A percentile compares a stretch with the other conserved stretches of the same genome.
These are phyloP conservation scores for Vachellia collinsii DNA, from an alignment of 306 rosid genomes.

Conservation along the genomic window DNA sequence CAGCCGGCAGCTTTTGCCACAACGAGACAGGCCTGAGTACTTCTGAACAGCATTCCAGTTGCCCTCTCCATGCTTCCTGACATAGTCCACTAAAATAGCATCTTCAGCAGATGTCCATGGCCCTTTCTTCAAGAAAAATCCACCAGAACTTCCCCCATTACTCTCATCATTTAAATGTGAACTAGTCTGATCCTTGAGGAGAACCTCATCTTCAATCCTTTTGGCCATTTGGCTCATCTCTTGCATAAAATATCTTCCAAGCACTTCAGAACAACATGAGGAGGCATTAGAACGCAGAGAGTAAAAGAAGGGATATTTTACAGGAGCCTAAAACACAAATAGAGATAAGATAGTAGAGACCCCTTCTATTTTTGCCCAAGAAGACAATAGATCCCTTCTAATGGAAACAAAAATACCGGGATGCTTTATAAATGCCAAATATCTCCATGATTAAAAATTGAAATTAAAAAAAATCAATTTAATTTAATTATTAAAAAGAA, in stretches of 20 bases:
- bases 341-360: not conserved
- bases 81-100: constrained; percentile 82
- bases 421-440: not conserved
- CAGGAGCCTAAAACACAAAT: not conserved
- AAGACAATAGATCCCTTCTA: not conserved
- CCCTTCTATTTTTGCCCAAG: too few relatives aligned
- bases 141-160: constrained; percentile 47
- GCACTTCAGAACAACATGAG: constrained; percentile 40
- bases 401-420: not conserved
- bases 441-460: not conserved
- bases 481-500: too few relatives aligned
- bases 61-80: constrained; percentile 91
- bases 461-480: not conserved
- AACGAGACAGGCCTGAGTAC: constrained; percentile 84
- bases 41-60: constrained; percentile 98
- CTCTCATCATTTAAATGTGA: constrained; percentile 59
- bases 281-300: not conserved
- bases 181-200: constrained; percentile 49
- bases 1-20: constrained; percentile 97
- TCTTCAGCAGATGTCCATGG: constrained; percentile 97
- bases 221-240: constrained; percentile 61
- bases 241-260: constrained; percentile 41
- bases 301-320: not conserved
- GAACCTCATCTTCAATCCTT: constrained; percentile 63
- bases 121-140: constrained; percentile 75